Evolutionary conservation across 139 green algal species (phyloP).

Genomic region (Closterium sp.): DNA sequence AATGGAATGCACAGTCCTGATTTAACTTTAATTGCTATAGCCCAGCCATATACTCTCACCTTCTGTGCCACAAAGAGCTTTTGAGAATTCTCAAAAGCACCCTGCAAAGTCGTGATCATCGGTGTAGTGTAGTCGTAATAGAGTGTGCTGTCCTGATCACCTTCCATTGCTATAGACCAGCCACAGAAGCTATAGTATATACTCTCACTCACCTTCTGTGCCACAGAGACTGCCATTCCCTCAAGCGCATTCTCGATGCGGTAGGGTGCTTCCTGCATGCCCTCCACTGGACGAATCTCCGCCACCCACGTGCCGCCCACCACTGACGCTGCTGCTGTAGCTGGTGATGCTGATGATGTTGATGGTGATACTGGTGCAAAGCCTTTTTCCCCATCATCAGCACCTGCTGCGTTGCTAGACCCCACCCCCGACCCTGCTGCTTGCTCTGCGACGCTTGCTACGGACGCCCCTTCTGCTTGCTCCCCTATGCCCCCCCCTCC

Average conservation of each 20-base stretch:
- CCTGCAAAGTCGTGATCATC: too few relatives aligned
- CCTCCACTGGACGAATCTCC: neutral
- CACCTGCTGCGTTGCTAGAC: neutral
- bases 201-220: neutral
- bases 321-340: neutral
- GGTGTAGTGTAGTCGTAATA: too few relatives aligned
- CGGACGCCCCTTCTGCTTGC: neutral
- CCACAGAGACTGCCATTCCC: neutral
- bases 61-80: too few relatives aligned
- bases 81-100: too few relatives aligned
- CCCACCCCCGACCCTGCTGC: neutral
- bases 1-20: too few relatives aligned
- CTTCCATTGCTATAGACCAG: neutral
- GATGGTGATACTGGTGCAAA: neutral
- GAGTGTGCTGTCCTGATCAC: too few relatives aligned
- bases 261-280: neutral
- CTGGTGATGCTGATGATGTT: neutral
- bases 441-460: neutral
- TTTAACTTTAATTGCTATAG: too few relatives aligned
- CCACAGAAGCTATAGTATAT: neutral
- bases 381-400: neutral
- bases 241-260: neutral
- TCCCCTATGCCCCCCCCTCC: neutral
- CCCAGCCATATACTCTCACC: too few relatives aligned
- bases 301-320: neutral